phyloP scores from a whole-genome alignment of 257 asterid species.

The Salvia miltiorrhiza region DNA sequence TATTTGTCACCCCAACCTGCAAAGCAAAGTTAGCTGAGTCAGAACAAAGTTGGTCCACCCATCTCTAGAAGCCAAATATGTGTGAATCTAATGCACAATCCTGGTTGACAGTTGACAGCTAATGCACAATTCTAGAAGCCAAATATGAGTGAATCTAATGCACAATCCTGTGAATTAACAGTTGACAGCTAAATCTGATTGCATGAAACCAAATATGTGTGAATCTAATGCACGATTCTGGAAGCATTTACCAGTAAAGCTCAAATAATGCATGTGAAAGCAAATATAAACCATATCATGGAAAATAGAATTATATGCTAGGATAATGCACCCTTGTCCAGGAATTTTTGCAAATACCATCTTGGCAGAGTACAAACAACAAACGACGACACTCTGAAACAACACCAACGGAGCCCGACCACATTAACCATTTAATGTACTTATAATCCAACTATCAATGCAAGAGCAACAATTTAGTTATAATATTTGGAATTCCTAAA shows the following conservation, averaged over 20 bases:
- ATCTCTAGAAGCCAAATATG: too few species aligned
- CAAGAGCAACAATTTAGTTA: neutral
- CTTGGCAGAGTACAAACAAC: constrained; percentile 9
- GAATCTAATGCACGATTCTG: too few species aligned
- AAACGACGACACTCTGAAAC: constrained; percentile 11
- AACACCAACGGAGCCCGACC: constrained; percentile 6
- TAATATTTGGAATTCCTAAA: neutral
- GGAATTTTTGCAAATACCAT: constrained; percentile 15
- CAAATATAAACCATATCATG: neutral
- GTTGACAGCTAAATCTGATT: too few species aligned
- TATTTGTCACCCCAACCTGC: constrained; percentile 18
- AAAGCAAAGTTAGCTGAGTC: constrained; percentile 1
- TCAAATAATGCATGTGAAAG: neutral
- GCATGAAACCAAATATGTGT: too few species aligned
- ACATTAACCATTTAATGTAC: too few species aligned
- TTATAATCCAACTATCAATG: neutral
- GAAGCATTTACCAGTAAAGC: neutral
- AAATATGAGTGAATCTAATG: too few species aligned
- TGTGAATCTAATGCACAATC: too few species aligned
- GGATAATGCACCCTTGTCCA: constrained; percentile 32
- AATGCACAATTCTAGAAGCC: too few species aligned
- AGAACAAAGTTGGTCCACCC: too few species aligned
- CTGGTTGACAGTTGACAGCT: too few species aligned
- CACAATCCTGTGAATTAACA: too few species aligned
- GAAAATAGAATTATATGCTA: neutral